phyloP scores from a whole-genome alignment of 805 yeast genomes.

The Kuraishia piskuri region DNA sequence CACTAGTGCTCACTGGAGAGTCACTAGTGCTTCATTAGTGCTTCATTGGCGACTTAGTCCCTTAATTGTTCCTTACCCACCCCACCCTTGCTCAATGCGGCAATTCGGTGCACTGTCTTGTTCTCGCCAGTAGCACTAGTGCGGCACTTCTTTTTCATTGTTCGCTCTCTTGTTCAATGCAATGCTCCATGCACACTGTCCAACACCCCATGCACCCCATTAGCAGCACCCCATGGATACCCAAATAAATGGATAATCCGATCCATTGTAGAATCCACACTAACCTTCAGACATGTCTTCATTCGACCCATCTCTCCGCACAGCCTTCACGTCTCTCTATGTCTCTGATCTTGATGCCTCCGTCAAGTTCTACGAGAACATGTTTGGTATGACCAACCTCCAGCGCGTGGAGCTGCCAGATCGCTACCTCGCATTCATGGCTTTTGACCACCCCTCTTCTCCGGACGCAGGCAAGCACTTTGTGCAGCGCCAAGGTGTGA shows the following conservation, averaged over 20 bases:
- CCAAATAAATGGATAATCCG: not conserved
- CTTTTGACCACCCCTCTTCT: constrained; percentile 36
- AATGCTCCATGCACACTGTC: no score
- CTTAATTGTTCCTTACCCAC: no score
- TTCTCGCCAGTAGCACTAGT: no score
- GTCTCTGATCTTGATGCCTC: constrained; percentile 74
- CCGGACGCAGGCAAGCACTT: constrained; percentile 29
- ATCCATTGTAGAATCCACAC: not conserved
- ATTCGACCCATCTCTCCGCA: constrained; percentile 21
- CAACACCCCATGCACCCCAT: constrained; percentile 5
- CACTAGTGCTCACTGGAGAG: no score
- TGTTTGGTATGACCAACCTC: constrained; percentile 66
- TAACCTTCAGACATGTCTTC: constrained; percentile 1
- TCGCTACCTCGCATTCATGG: constrained; percentile 58
- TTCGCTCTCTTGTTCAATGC: no score
- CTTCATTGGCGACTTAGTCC: no score
- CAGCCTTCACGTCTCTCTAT: constrained; percentile 72
- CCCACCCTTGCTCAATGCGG: no score
- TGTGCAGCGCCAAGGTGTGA: constrained; percentile 49
- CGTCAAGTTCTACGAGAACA: constrained; percentile 60
- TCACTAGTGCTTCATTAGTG: no score
- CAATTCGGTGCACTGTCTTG: no score
- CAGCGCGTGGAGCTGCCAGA: constrained; percentile 42
- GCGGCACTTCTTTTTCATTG: no score
- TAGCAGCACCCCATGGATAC: not conserved